These are phyloP conservation scores for Arabidopsis arenosa DNA, from an alignment of 345 rosid species.

Conservation along the genomic window DNA sequence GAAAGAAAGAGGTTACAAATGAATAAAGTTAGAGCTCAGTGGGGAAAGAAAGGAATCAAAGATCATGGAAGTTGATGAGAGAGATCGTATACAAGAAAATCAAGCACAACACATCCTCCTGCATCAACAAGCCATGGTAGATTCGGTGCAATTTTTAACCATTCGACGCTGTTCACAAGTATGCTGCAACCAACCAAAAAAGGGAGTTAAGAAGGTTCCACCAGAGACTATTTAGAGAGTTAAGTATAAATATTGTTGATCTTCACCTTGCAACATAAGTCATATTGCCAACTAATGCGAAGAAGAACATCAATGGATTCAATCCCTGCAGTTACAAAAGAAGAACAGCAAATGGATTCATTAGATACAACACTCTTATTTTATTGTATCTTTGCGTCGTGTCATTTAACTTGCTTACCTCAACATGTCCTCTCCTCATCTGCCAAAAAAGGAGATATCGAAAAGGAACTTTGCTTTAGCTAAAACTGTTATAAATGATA, in stretches of 20 bases:
- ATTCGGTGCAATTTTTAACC: conserved; percentile 71
- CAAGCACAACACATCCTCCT: conserved; percentile 81
- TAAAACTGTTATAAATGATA: neutral
- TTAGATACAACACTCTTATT: conserved; percentile 20
- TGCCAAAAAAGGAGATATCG: conserved; percentile 42
- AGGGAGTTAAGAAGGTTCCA: conserved; percentile 6
- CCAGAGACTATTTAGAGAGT: neutral
- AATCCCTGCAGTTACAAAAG: conserved; percentile 61
- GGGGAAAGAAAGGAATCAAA: conserved; percentile 1
- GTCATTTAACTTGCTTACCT: conserved; percentile 52
- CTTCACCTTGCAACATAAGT: conserved; percentile 81
- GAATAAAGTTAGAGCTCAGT: conserved; percentile 32
- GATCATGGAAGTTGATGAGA: conserved; percentile 9
- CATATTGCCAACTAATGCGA: conserved; percentile 77
- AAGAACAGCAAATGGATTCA: conserved; percentile 1
- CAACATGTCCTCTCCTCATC: conserved; percentile 82
- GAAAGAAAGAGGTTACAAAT: conserved; percentile 26
- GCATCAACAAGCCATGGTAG: conserved; percentile 92
- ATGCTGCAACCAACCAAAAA: conserved; percentile 52
- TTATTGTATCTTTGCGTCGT: neutral
- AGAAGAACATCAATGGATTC: conserved; percentile 82
- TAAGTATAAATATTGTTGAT: neutral
- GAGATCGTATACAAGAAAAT: conserved; percentile 57
- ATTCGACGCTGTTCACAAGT: conserved; percentile 64
- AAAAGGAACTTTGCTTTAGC: conserved; percentile 17